Evolutionary conservation across 78 protist genomes (phyloP).

Genomic region (Carpediemonas membranifera): DNA sequence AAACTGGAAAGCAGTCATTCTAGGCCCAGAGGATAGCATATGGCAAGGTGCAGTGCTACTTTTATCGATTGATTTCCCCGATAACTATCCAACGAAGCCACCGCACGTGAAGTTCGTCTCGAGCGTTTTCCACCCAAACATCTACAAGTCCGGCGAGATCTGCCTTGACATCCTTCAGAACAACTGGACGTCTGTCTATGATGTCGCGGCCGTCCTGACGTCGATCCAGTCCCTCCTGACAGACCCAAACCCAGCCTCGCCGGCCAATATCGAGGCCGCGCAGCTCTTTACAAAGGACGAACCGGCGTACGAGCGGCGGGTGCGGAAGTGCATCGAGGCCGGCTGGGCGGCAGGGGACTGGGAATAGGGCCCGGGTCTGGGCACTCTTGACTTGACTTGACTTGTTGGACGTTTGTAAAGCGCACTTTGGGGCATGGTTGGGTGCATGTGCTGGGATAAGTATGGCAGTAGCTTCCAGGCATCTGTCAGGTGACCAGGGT

Average conservation of each 20-base stretch:
- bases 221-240: constrained; percentile 92
- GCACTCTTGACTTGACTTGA: too few relatives aligned
- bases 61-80: constrained; percentile 74
- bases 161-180: constrained; percentile 97
- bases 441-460: too few relatives aligned
- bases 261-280: constrained; percentile 97
- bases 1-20: constrained; percentile 92
- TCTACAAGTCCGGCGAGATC: constrained; percentile 93
- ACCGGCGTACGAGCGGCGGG: constrained; percentile 6
- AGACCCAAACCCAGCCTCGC: constrained; percentile 97
- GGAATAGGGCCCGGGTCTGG: too few relatives aligned
- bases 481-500: too few relatives aligned
- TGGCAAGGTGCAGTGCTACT: too few relatives aligned
- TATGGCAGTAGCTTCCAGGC: too few relatives aligned
- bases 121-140: constrained; percentile 36
- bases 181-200: constrained; percentile 71
- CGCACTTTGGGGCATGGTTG: too few relatives aligned
- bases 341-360: too few relatives aligned
- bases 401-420: too few relatives aligned
- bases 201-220: constrained; percentile 93
- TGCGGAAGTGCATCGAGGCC: constrained; percentile 18
- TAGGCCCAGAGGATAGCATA: too few relatives aligned
- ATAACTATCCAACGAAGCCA: constrained; percentile 95
- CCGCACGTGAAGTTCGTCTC: constrained; percentile 88
- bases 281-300: constrained; percentile 47